These are phyloP conservation scores for Boletus subcaerulescens DNA, from an alignment of 768 basidiomycete species.

Conservation along the genomic window DNA sequence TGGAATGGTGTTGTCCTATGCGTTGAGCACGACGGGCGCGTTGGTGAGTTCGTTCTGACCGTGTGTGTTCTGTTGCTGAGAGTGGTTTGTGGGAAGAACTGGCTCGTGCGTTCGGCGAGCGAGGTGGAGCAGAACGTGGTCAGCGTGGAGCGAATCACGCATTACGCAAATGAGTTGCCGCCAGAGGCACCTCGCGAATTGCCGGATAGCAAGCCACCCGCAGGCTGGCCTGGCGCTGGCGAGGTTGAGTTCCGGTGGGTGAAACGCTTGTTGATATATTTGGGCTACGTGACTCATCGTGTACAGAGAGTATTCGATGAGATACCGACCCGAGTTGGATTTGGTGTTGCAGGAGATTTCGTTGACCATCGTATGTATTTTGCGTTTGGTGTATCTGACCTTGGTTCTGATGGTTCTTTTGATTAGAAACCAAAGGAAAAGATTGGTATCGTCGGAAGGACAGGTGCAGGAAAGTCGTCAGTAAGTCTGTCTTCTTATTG, in stretches of 20 bases:
- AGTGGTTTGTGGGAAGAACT: conserved; percentile 47
- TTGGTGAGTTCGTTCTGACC: conserved; percentile 47
- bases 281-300: neutral
- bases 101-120: conserved; percentile 77
- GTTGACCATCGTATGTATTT: conserved; percentile 55
- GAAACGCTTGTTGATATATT: neutral
- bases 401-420: conserved; percentile 4
- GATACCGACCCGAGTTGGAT: conserved; percentile 80
- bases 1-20: conserved; percentile 83
- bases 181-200: conserved; percentile 76
- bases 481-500: conserved; percentile 34
- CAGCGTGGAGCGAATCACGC: conserved; percentile 82
- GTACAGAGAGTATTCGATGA: conserved; percentile 62
- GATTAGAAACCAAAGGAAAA: conserved; percentile 76
- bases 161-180: conserved; percentile 66
- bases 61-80: neutral
- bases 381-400: neutral
- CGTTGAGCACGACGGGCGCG: conserved; percentile 77
- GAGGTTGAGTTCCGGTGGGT: conserved; percentile 68
- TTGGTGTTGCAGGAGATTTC: conserved; percentile 75
- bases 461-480: conserved; percentile 78
- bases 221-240: conserved; percentile 73
- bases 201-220: conserved; percentile 50
- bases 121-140: conserved; percentile 92
- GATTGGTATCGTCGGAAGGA: conserved; percentile 85